Conservation (phyloP, 2,329 filamentous ascomycete genomes). For the Fusarium nodosum region DNA sequence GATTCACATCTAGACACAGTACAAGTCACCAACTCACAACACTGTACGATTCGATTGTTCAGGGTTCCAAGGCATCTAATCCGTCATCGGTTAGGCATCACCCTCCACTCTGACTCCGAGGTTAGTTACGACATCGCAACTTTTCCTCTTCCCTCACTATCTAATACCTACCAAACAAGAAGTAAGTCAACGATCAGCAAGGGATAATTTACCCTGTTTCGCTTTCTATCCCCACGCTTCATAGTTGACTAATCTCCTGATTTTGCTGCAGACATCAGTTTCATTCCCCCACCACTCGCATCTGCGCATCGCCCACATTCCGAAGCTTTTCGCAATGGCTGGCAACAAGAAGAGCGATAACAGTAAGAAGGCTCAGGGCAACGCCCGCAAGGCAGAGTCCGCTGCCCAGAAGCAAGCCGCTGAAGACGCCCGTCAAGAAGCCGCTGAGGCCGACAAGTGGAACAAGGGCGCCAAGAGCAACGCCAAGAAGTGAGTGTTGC, state of each 20-base stretch:
- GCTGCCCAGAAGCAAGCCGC: conserved; percentile 83
- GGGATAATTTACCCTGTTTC: conserved; percentile 10
- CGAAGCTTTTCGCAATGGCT: conserved; percentile 66
- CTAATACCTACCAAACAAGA: conserved; percentile 13
- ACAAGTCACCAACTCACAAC: neutral
- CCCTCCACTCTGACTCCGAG: conserved; percentile 24
- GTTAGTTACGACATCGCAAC: conserved; percentile 31
- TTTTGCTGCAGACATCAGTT: conserved; percentile 22
- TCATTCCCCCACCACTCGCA: conserved; percentile 28
- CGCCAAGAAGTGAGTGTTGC: conserved; percentile 81
- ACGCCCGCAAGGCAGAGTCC: conserved; percentile 91
- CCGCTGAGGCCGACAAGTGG: conserved; percentile 83
- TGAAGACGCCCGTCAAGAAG: conserved; percentile 74
- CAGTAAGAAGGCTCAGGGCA: conserved; percentile 89
- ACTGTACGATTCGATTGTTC: conserved; percentile 24
- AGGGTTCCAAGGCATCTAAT: conserved; percentile 32
- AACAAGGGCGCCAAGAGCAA: conserved; percentile 85
- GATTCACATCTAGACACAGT: conserved; percentile 12
- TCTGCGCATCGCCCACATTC: conserved; percentile 26
- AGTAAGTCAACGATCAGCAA: conserved; percentile 11
- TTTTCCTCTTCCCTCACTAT: neutral
- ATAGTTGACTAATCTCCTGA: conserved; percentile 17
- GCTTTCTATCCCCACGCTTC: conserved; percentile 11
- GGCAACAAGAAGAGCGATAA: conserved; percentile 80
- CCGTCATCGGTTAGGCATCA: conserved; percentile 34